Base-by-base conservation (phyloP, 768 basidiomycete genomes). In the Mycena maculata region DNA sequence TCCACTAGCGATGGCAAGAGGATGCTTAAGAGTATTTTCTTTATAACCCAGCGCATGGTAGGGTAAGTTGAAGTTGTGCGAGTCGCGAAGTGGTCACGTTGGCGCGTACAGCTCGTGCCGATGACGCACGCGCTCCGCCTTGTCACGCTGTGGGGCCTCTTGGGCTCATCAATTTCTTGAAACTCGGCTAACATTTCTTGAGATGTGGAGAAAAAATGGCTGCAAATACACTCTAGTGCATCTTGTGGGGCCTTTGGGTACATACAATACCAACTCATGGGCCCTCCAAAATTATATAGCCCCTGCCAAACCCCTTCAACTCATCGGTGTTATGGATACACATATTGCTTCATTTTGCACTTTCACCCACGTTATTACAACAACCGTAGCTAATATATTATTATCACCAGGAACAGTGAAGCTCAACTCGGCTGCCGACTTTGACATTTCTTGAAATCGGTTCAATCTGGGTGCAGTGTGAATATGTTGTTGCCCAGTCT, bases 1-100 rank as follows among this genome's bases (percentile, higher is more conserved):
- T 49, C 48, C 25, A 25, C 27, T 28, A 38, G 36, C 9, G 36
- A 8, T 38, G 36, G 36, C 8, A 38, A 8, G 36, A 38, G 36
- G 36, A 38, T 38, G 36, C 9, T 8, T 38, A 38, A 15, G 15
- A 38, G 36, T 8, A 38, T 8, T 38, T 38, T 38, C 36, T 38
- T 38, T 15, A 38, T 15, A 38, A 15, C 15, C 15, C 9, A 38
- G 15, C 8, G 36, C 36, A 38, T 38, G 36, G 36, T 8, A 15
- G 36, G 15, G 8, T 8, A 15, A 38, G 15, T 15, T 8, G 9
- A 8, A 15, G 36, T 38, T 15, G 36, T 38, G 8, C n/a, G 44
- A 45, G 44, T 45, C 44, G 44, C 22, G 44, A 45, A 9, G 22
- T 30, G 49, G 49, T 50, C 49, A 50, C 49, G 49, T 50, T 50